These are phyloP conservation scores for Talaromyces albobiverticillius DNA, from an alignment of 2,329 filamentous ascomycete genomes.

Conservation along the genomic window DNA sequence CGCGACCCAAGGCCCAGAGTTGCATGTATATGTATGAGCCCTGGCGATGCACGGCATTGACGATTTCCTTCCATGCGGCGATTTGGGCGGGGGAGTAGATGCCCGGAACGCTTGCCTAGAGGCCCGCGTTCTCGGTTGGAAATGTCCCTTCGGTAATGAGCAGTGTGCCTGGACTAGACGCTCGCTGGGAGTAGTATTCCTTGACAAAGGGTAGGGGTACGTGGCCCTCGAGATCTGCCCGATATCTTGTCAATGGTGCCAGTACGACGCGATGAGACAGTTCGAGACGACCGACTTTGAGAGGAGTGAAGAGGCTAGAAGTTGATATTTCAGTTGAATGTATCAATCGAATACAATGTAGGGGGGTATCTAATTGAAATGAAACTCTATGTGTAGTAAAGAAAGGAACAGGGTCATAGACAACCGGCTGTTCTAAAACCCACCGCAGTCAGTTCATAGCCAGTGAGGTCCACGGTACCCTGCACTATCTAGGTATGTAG, in stretches of 20 bases:
- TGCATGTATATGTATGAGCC: constrained; percentile 59
- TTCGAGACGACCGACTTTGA: constrained; percentile 35
- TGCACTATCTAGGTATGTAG: too few relatives aligned
- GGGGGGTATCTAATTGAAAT: too few relatives aligned
- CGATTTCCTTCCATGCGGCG: constrained; percentile 56
- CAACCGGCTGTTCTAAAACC: too few relatives aligned
- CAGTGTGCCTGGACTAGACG: constrained; percentile 50
- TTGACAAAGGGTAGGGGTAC: constrained; percentile 38
- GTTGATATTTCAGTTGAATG: too few relatives aligned
- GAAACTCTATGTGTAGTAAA: too few relatives aligned
- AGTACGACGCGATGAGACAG: constrained; percentile 48
- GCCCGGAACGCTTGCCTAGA: constrained; percentile 52
- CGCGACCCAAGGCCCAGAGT: constrained; percentile 59
- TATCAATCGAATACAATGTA: too few relatives aligned
- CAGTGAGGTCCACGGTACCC: too few relatives aligned
- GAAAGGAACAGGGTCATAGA: too few relatives aligned
- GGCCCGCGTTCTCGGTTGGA: constrained; percentile 42
- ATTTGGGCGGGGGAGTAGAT: constrained; percentile 55
- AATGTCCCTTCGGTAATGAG: constrained; percentile 57
- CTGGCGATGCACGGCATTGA: constrained; percentile 59
- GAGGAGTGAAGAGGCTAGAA: constrained; percentile 21
- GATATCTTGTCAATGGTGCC: constrained; percentile 54
- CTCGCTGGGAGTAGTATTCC: constrained; percentile 55
- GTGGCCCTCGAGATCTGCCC: constrained; percentile 46
- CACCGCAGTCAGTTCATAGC: too few relatives aligned